phyloP scores from a whole-genome alignment of 345 rosid species.

The Rubroshorea leprosula region DNA sequence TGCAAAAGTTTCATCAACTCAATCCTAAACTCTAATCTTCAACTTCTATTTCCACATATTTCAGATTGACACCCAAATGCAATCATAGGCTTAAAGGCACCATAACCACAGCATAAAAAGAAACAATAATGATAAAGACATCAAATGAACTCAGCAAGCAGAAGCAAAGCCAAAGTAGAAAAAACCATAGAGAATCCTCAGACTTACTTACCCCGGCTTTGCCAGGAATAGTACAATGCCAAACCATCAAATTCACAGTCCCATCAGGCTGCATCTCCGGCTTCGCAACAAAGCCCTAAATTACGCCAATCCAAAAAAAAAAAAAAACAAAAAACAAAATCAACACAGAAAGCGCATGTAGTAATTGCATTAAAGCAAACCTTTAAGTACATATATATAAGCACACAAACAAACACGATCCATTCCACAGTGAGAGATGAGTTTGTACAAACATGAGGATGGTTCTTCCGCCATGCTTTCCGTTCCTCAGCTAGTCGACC shows the following conservation, averaged over 20 bases:
- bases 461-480: constrained; percentile 94
- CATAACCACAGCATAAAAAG: background rate
- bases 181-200: too few species aligned
- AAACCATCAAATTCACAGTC: constrained; percentile 78
- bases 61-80: too few species aligned
- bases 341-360: background rate
- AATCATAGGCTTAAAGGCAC: background rate
- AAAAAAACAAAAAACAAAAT: constrained; percentile 5
- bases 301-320: constrained; percentile 1
- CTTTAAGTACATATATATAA: constrained; percentile 5
- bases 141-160: too few species aligned
- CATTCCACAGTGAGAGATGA: constrained; percentile 1
- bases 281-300: constrained; percentile 96
- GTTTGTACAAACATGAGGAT: constrained; percentile 72
- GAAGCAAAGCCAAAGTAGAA: too few species aligned
- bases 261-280: constrained; percentile 85
- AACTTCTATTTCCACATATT: too few species aligned
- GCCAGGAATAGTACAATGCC: constrained; percentile 98
- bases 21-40: too few species aligned
- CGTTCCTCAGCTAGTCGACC: constrained; percentile 94
- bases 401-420: background rate
- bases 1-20: background rate
- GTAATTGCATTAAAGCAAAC: background rate
- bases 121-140: too few species aligned
- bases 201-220: constrained; percentile 70